Conservation (phyloP, 306 rosid species). For the Alnus rubra region DNA sequence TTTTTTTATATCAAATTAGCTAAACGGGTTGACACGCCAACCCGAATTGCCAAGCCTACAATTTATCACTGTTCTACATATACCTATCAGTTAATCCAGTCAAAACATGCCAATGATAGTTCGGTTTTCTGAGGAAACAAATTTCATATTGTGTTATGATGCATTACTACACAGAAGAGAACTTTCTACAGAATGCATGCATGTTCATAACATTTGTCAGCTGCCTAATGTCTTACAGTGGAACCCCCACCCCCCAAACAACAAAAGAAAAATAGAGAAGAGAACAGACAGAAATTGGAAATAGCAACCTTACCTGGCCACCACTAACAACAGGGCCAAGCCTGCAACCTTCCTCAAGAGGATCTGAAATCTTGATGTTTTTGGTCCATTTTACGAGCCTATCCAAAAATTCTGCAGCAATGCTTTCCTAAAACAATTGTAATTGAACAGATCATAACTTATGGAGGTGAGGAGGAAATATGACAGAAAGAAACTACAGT, state of each 20-base stretch:
- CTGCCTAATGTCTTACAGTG: not conserved
- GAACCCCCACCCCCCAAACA: not conserved
- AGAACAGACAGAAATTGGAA: slow-evolving; percentile 23
- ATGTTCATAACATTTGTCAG: not conserved
- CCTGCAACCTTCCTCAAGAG: slow-evolving; percentile 97
- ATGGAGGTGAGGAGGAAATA: not conserved
- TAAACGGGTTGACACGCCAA: too few relatives aligned
- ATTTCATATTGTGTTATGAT: not conserved
- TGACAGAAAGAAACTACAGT: not conserved
- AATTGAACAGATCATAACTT: slow-evolving; percentile 3
- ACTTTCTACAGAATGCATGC: not conserved
- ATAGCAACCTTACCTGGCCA: slow-evolving; percentile 64
- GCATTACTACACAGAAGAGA: not conserved
- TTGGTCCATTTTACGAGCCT: slow-evolving; percentile 76
- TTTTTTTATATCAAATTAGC: too few relatives aligned
- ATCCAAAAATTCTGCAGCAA: slow-evolving; percentile 72
- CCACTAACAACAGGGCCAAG: slow-evolving; percentile 94
- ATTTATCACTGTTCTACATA: not conserved
- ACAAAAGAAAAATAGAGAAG: not conserved
- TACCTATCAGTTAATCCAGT: not conserved
- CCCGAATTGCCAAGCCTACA: not conserved
- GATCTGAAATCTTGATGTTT: slow-evolving; percentile 93
- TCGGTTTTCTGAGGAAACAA: not conserved
- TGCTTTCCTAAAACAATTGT: slow-evolving; percentile 70
- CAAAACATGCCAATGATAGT: not conserved